Evolutionary conservation across 177 flowering plant species (phyloP).

Genomic region (Vitis hybrid): DNA sequence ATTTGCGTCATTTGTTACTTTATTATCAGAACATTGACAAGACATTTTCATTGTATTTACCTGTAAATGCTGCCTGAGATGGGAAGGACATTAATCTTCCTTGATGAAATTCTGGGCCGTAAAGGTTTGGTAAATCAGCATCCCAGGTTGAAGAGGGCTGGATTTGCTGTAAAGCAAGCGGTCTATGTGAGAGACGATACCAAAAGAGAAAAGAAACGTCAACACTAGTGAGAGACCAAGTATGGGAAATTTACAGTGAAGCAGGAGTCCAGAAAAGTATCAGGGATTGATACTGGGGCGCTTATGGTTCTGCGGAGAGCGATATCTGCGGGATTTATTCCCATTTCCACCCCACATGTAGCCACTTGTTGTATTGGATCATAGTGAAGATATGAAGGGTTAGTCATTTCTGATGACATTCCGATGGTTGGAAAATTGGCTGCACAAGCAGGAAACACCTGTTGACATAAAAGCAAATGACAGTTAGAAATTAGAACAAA

Average conservation of each 20-base stretch:
- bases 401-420: slow-evolving; percentile 43
- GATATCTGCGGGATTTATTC: slow-evolving; percentile 42
- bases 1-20: slow-evolving; percentile 12
- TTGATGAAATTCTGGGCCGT: slow-evolving; percentile 50
- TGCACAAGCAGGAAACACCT: slow-evolving; percentile 53
- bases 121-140: slow-evolving; percentile 57
- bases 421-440: slow-evolving; percentile 38
- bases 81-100: slow-evolving; percentile 47
- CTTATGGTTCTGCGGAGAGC: slow-evolving; percentile 53
- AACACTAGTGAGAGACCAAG: not conserved
- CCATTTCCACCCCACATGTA: slow-evolving; percentile 51
- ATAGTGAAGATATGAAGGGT: slow-evolving; percentile 47
- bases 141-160: slow-evolving; percentile 65
- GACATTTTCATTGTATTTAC: slow-evolving; percentile 27
- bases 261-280: slow-evolving; percentile 51
- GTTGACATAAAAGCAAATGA: slow-evolving; percentile 10
- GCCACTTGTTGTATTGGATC: slow-evolving; percentile 38
- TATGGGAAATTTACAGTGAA: slow-evolving; percentile 46
- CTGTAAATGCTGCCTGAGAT: slow-evolving; percentile 53
- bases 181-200: not conserved
- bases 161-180: slow-evolving; percentile 41
- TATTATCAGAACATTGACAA: slow-evolving; percentile 14
- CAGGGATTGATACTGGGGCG: slow-evolving; percentile 57
- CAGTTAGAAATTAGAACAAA: not conserved
- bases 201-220: not conserved